phyloP scores from a whole-genome alignment of 768 basidiomycete genomes.

The Termitomyces sp. region DNA sequence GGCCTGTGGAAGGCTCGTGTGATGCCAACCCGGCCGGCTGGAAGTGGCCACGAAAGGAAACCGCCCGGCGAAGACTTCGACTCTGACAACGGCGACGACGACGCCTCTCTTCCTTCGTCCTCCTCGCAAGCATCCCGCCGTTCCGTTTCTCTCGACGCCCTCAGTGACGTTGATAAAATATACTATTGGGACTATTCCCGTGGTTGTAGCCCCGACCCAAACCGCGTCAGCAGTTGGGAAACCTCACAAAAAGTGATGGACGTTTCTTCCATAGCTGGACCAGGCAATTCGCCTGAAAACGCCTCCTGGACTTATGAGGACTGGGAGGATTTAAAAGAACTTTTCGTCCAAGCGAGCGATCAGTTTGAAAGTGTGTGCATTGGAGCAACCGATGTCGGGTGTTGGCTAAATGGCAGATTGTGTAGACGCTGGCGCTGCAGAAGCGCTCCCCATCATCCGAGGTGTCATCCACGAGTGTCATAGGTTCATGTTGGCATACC shows the following conservation, averaged over 20 bases:
- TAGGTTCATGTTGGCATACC: slow-evolving; percentile 47
- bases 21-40: slow-evolving; percentile 23
- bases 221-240: slow-evolving; percentile 24
- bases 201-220: slow-evolving; percentile 16
- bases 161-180: slow-evolving; percentile 16
- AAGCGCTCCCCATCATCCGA: slow-evolving; percentile 50
- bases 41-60: slow-evolving; percentile 17
- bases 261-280: slow-evolving; percentile 28
- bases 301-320: slow-evolving; percentile 37
- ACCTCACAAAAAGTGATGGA: slow-evolving; percentile 32
- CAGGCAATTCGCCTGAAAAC: slow-evolving; percentile 14
- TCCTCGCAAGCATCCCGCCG: slow-evolving; percentile 6
- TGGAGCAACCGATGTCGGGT: neutral
- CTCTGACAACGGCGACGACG: slow-evolving; percentile 17
- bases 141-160: slow-evolving; percentile 10
- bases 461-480: slow-evolving; percentile 66
- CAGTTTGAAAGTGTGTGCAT: slow-evolving; percentile 57
- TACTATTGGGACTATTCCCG: slow-evolving; percentile 32
- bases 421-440: slow-evolving; percentile 38
- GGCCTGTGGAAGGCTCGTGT: slow-evolving; percentile 42
- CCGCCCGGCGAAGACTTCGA: slow-evolving; percentile 4
- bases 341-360: slow-evolving; percentile 51
- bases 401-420: slow-evolving; percentile 11
- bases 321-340: slow-evolving; percentile 64
- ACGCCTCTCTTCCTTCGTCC: slow-evolving; percentile 10